Percentiles rank a stretch among this genome's conserved stretches.
phyloP scores from a whole-genome alignment of 495 filamentous ascomycete genomes.

The Talaromyces proteolyticus region DNA sequence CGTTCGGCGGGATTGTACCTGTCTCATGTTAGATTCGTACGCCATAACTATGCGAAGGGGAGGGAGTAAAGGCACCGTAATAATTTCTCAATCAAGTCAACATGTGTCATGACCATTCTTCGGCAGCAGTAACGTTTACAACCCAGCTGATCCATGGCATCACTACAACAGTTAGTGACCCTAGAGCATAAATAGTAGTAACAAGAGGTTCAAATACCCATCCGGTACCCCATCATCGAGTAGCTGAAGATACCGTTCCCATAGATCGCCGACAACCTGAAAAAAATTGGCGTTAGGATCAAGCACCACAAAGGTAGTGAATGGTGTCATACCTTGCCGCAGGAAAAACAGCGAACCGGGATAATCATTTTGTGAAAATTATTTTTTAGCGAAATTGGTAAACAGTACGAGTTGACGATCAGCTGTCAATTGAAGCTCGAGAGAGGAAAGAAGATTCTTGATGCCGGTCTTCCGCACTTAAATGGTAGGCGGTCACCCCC shows the following conservation, averaged over 20 bases:
- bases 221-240: constrained; percentile 72
- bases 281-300: constrained; percentile 10
- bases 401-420: too few relatives aligned
- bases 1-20: constrained; percentile 17
- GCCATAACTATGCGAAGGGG: too few relatives aligned
- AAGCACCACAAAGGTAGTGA: background rate
- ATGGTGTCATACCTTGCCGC: constrained; percentile 73
- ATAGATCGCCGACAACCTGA: constrained; percentile 93
- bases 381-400: too few relatives aligned
- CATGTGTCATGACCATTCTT: constrained; percentile 99
- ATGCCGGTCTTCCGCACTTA: too few relatives aligned
- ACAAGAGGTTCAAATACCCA: constrained; percentile 47
- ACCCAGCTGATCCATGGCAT: constrained; percentile 89
- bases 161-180: constrained; percentile 41
- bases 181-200: background rate
- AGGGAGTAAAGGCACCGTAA: too few relatives aligned
- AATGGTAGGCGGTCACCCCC: too few relatives aligned
- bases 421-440: too few relatives aligned
- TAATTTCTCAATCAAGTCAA: constrained; percentile 97
- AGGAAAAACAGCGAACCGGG: constrained; percentile 96
- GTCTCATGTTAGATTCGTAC: too few relatives aligned
- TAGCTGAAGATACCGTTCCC: constrained; percentile 84
- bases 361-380: constrained; percentile 77
- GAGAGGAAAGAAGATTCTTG: too few relatives aligned
- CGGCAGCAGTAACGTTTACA: constrained; percentile 97